These are phyloP conservation scores for Colletotrichum aenigma DNA, from an alignment of 2,329 filamentous ascomycete species.

Conservation along the genomic window DNA sequence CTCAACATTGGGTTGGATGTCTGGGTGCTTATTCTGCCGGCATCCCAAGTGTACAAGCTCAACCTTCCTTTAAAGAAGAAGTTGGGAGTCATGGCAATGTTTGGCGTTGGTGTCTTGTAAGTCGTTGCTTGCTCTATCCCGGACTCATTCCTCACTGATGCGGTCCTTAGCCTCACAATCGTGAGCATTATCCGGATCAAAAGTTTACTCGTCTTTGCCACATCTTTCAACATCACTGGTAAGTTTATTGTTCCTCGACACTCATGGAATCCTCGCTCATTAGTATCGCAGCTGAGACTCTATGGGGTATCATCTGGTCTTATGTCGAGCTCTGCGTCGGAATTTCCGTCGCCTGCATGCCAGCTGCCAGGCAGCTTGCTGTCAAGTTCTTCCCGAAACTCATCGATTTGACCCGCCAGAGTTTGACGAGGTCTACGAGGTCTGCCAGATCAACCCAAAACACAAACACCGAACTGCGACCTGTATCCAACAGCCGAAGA, in stretches of 20 bases:
- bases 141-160: neutral
- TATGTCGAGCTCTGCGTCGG: neutral
- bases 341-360: neutral
- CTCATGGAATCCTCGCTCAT: neutral
- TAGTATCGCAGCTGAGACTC: neutral
- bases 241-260: neutral
- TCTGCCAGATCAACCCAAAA: neutral
- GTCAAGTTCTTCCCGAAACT: neutral
- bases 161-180: neutral
- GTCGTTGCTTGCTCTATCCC: accelerated
- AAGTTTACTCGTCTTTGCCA: neutral
- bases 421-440: neutral
- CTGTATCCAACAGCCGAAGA: neutral
- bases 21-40: neutral
- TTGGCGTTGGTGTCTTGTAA: neutral
- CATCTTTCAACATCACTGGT: neutral
- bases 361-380: neutral
- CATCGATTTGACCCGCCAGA: neutral
- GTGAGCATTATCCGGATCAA: neutral
- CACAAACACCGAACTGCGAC: neutral
- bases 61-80: neutral
- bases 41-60: neutral
- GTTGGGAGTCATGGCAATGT: neutral
- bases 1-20: neutral
- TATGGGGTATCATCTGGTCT: neutral